Evolutionary conservation across 305 asterid species (phyloP).

Genomic region (Solanum hybrid): DNA sequence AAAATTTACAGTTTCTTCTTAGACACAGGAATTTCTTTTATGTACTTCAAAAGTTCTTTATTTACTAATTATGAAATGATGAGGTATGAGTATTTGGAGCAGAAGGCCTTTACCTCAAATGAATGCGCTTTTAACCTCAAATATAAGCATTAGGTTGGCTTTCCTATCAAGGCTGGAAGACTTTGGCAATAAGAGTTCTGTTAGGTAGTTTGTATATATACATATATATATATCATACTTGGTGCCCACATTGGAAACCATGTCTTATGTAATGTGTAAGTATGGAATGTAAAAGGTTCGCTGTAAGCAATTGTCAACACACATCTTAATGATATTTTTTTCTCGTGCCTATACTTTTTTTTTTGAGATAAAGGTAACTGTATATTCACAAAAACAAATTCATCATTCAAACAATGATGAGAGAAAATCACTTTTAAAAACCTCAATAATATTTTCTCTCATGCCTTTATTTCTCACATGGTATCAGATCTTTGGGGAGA

Average conservation of each 20-base stretch:
- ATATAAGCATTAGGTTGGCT: not conserved
- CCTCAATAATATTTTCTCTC: too few relatives aligned
- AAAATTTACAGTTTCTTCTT: not conserved
- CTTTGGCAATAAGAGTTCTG: not conserved
- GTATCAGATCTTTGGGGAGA: too few relatives aligned
- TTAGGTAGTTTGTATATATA: not conserved
- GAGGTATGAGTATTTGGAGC: not conserved
- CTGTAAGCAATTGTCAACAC: not conserved
- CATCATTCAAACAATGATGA: too few relatives aligned
- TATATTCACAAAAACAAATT: too few relatives aligned
- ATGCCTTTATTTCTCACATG: too few relatives aligned
- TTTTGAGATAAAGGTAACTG: too few relatives aligned
- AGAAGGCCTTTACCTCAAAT: not conserved
- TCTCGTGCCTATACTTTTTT: too few relatives aligned
- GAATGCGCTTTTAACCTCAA: not conserved
- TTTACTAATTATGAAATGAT: not conserved
- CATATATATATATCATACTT: too few relatives aligned
- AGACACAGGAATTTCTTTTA: not conserved
- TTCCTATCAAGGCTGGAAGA: constrained; percentile 2
- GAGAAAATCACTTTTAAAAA: too few relatives aligned
- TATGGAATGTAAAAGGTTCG: not conserved
- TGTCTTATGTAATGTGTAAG: not conserved
- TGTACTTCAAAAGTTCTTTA: not conserved
- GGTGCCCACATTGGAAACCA: not conserved
- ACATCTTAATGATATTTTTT: too few relatives aligned